A percentile compares a stretch with the other conserved stretches of the same genome.
phyloP scores from a whole-genome alignment of 441 rosid genomes.

The Viola pubescens region DNA sequence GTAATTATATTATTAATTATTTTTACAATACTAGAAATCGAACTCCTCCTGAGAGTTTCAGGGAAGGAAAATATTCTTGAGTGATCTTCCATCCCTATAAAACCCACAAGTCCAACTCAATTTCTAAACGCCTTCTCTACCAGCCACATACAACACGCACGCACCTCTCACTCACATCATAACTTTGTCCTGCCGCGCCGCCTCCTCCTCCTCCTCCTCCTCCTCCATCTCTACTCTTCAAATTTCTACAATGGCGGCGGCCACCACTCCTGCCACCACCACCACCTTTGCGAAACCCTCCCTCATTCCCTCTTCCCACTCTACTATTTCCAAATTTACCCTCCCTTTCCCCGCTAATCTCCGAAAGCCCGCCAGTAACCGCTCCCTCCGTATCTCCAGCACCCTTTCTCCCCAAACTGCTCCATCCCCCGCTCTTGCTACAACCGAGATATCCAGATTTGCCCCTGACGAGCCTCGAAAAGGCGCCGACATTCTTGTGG shows the following conservation, averaged over 20 bases:
- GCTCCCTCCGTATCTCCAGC: constrained; percentile 24
- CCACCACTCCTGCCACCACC: constrained; percentile 15
- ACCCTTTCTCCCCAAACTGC: constrained; percentile 15
- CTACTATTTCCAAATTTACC: constrained; percentile 15
- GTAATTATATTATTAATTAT: too few species aligned
- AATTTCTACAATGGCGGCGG: constrained; percentile 9
- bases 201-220: not conserved
- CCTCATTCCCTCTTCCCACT: constrained; percentile 22
- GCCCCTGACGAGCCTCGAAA: constrained; percentile 67
- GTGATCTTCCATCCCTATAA: too few species aligned
- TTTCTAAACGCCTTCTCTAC: not conserved
- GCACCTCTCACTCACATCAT: not conserved
- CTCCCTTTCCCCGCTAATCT: constrained; percentile 23
- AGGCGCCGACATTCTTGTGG: constrained; percentile 90
- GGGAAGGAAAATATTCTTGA: too few species aligned
- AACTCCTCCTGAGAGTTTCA: too few species aligned
- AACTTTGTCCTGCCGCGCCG: too few species aligned
- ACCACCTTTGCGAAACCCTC: constrained; percentile 25
- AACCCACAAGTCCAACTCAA: not conserved
- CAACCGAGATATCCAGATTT: constrained; percentile 33
- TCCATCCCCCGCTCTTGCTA: not conserved
- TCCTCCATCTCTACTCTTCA: not conserved
- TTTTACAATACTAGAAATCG: too few species aligned
- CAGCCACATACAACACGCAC: not conserved
- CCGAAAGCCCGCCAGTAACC: constrained; percentile 9